Base-by-base conservation (phyloP, 768 basidiomycete genomes). In the Boletus reticulatus region DNA sequence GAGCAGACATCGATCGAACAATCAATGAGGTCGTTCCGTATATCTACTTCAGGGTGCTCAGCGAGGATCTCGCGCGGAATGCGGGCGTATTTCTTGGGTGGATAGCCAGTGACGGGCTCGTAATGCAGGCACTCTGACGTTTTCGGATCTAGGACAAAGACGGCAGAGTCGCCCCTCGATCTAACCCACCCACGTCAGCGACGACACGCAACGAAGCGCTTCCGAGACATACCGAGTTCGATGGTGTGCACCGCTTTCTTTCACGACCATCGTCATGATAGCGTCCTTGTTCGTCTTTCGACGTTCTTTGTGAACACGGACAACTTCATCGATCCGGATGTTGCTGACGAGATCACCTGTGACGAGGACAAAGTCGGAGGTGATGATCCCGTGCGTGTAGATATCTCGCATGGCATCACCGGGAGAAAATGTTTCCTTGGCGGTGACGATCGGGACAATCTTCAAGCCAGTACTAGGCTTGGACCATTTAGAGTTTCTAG, bases 231-330 rank as follows among this genome's bases (percentile, higher is more conserved):
- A 89, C 91, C 87, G 83, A 46, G 89, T 89, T 46, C 89, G 77
- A 73, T 91, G 92, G 58, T 68, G 73, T 9, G 78, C 78, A 14
- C 88, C 88, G 62, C 84, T 84, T 72, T 89, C 85, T 72, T 91
- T 92, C 55, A 91, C 89, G 14, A 92, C 93, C 79, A 98, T 93
- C 27, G 94, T 94, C 93, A 99, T 94, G 66, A 94, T 93, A 38
- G 89, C 91, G 68, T 98, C 91, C 76, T 92, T 92, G 72, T 95
- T 92, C 56, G 78, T 82, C 72, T 87, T 88, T 57, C 93, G 78
- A 48, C 94, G 77, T 70, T 90, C 89, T 78, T 89, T 94, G 76
- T 98, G 96, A 59, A 83, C 84, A 44, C 87, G 81, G 46, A 97
- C 89, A 50, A 94, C 90, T 62, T 93, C 89, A 63, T 92, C 89